Conservation (phyloP, 257 asterid genomes). For the Solanum clarkiae region DNA sequence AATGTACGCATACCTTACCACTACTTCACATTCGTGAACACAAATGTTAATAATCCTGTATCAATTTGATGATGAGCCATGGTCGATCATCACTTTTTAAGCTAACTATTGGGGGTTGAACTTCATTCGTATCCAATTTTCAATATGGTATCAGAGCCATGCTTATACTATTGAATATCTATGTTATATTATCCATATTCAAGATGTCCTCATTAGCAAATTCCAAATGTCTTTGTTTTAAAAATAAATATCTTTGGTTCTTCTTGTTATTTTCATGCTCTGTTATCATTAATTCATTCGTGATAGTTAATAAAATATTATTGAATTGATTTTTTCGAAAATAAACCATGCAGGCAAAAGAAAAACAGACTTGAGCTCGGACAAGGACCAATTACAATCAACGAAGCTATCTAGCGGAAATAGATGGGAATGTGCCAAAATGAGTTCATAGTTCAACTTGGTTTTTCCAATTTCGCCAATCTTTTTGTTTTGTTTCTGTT, state of each 20-base stretch:
- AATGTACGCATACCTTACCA: too few relatives aligned
- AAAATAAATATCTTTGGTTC: too few relatives aligned
- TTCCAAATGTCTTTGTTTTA: not conserved
- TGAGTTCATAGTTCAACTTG: not conserved
- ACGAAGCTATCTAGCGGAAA: not conserved
- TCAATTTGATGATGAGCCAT: not conserved
- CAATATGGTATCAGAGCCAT: not conserved
- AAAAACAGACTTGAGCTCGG: not conserved
- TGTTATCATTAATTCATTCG: not conserved
- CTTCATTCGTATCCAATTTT: not conserved
- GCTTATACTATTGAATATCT: not conserved
- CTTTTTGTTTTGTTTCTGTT: not conserved
- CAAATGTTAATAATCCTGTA: too few relatives aligned
- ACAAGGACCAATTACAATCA: not conserved
- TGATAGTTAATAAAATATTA: not conserved
- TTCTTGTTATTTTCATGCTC: not conserved
- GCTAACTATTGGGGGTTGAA: not conserved
- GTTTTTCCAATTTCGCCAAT: not conserved
- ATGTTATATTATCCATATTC: not conserved
- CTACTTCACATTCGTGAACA: not conserved
- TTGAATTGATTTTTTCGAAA: not conserved
- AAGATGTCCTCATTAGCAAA: not conserved
- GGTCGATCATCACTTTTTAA: not conserved
- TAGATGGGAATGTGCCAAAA: not conserved
- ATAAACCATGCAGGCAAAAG: not conserved